Conservation (phyloP, 306 rosid species). For the Trichosanthes cucumerina region DNA sequence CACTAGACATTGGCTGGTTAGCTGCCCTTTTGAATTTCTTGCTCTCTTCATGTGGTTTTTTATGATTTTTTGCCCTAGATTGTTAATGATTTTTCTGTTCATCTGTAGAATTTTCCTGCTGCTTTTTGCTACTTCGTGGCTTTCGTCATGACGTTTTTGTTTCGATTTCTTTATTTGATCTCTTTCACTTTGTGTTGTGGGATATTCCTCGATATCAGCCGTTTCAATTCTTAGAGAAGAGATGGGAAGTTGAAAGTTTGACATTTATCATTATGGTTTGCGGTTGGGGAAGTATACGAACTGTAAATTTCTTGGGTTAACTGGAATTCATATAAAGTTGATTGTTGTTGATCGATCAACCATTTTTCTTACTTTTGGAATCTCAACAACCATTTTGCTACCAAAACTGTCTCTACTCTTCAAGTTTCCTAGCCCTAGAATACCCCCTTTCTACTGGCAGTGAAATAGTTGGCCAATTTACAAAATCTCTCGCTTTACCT, state of each 20-base stretch:
- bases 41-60: neutral
- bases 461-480: neutral
- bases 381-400: too few species aligned
- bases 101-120: neutral
- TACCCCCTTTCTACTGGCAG: too few species aligned
- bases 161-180: neutral
- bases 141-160: neutral
- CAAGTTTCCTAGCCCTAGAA: too few species aligned
- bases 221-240: neutral
- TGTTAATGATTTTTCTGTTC: neutral
- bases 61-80: neutral
- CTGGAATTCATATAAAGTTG: neutral
- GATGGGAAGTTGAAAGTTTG: neutral
- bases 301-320: neutral
- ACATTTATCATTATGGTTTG: neutral
- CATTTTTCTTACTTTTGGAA: too few species aligned
- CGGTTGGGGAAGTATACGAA: neutral
- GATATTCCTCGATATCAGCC: neutral
- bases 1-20: conserved; percentile 92
- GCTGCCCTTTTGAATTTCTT: conserved; percentile 4
- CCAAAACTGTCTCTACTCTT: too few species aligned
- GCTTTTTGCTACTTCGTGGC: neutral
- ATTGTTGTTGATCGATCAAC: too few species aligned
- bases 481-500: too few species aligned
- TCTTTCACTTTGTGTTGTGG: neutral